Base-by-base conservation (phyloP, 305 asterid genomes). In the Solanum chacoense region DNA sequence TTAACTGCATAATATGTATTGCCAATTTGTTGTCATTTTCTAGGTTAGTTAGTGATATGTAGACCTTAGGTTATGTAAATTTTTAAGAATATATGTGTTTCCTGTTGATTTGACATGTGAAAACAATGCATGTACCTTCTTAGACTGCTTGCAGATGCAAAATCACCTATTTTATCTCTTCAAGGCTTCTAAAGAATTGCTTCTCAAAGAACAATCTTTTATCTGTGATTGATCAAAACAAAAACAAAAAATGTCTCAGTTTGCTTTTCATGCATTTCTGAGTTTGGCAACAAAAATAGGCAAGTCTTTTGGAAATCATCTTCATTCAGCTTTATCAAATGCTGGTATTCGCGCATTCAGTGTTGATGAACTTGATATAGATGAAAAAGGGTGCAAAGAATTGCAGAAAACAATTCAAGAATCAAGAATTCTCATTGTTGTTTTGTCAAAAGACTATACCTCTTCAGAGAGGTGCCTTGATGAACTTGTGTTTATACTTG, bases 381-480 rank as follows among this genome's bases (percentile, higher is more conserved):
- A 86, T 9, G 83, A 86, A 69, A 73, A 71, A 20, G 31, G 29
- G 38, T 26, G 36, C 26, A 71, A 67, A 83, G 73, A 83, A 71
- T 28, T 86, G 83, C 88, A 86, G 37, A 85, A 86, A 74, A 42
- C 31, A 18, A 86, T 86, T 71, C 36, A 86, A 71, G 83, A 38
- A 71, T 86, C 88, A 69, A 86, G 42, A 71, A 29, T 86, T 71
- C 81, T 65, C 42, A 63, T 89, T 34, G 86, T 89, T 38, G 87
- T 85, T 3, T 65, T 89, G 9, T 67, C 88, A 6, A 42, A 89
- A 74, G 77, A 89, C 69, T 89, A 89, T 22, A 38, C 90, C 35
- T 84, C 88, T 31, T 89, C 90, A 18, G 55, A 85, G 65, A 83
- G 88, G 86, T 89, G 90, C 65, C 90, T 89, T 14, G 87, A 89